phyloP scores from a whole-genome alignment of 108 stramenopile genomes.

The Skeletonema marinoi region DNA sequence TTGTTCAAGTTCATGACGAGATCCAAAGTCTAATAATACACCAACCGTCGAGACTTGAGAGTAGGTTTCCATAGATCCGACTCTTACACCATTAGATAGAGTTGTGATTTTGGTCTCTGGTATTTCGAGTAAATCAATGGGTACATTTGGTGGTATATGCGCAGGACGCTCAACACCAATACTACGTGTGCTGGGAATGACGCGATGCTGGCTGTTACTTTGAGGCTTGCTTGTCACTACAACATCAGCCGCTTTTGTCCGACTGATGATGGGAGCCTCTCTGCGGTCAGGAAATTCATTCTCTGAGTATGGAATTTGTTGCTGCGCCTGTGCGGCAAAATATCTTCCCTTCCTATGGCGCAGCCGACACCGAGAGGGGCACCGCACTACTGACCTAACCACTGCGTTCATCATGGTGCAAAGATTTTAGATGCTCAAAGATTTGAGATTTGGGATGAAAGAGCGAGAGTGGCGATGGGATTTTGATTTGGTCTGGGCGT shows the following conservation, averaged over 20 bases:
- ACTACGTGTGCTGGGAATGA: slow-evolving; percentile 15
- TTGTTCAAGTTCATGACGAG: slow-evolving; percentile 68
- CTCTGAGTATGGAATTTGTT: slow-evolving; percentile 19
- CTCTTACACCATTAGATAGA: slow-evolving; percentile 84
- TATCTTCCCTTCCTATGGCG: neutral
- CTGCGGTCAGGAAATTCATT: slow-evolving; percentile 78
- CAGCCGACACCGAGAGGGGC: neutral
- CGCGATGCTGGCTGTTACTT: slow-evolving; percentile 5
- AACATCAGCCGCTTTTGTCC: slow-evolving; percentile 44
- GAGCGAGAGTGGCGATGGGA: too few species aligned
- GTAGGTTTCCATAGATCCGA: slow-evolving; percentile 87
- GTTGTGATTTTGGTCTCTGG: slow-evolving; percentile 79
- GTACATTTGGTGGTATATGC: slow-evolving; percentile 64
- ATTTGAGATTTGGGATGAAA: too few species aligned
- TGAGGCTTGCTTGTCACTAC: slow-evolving; percentile 6
- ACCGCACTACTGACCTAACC: neutral
- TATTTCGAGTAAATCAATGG: slow-evolving; percentile 39
- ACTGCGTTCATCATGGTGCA: neutral
- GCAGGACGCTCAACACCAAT: slow-evolving; percentile 54
- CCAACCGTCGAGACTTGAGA: slow-evolving; percentile 83
- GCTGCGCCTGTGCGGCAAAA: neutral
- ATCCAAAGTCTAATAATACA: slow-evolving; percentile 74
- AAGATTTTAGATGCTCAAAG: too few species aligned
- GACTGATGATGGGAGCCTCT: slow-evolving; percentile 71
- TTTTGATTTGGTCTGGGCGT: too few species aligned